Evolutionary conservation across 371 early-diverging fungal species (phyloP).

Genomic region (Apophysomyces variabilis): DNA sequence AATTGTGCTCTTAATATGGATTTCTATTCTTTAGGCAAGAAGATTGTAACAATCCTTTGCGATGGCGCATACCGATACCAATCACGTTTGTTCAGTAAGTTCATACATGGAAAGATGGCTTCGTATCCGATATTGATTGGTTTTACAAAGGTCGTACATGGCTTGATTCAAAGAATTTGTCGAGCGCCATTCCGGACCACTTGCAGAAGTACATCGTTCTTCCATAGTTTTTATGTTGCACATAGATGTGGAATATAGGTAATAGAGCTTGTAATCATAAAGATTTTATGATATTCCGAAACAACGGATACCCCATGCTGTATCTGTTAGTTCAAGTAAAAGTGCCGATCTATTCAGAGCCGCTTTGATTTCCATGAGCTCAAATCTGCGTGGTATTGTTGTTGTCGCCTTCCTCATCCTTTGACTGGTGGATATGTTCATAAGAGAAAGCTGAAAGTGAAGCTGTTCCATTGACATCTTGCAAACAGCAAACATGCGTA

Average conservation of each 20-base stretch:
- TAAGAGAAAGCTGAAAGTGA: no score
- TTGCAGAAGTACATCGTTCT: constrained; percentile 86
- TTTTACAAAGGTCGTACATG: constrained; percentile 60
- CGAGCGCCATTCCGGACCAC: constrained; percentile 80
- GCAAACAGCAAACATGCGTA: no score
- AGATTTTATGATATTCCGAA: background rate
- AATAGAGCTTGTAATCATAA: background rate
- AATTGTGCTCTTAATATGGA: background rate
- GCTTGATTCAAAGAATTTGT: constrained; percentile 83
- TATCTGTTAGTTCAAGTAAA: no score
- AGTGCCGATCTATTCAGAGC: no score
- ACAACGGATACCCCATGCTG: no score
- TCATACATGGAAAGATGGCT: background rate
- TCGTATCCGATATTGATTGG: background rate
- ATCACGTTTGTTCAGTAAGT: constrained; percentile 84
- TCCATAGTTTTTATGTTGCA: constrained; percentile 29
- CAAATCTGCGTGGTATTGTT: no score
- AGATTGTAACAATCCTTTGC: constrained; percentile 85
- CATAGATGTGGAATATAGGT: background rate
- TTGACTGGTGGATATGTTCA: no score
- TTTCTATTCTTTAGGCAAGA: constrained; percentile 47
- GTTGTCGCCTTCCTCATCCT: no score
- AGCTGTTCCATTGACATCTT: no score
- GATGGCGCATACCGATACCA: constrained; percentile 95
- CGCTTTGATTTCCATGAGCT: no score